These are phyloP conservation scores for Albophoma yamanashiensis DNA, from an alignment of 2,329 filamentous ascomycete genomes.

Conservation along the genomic window DNA sequence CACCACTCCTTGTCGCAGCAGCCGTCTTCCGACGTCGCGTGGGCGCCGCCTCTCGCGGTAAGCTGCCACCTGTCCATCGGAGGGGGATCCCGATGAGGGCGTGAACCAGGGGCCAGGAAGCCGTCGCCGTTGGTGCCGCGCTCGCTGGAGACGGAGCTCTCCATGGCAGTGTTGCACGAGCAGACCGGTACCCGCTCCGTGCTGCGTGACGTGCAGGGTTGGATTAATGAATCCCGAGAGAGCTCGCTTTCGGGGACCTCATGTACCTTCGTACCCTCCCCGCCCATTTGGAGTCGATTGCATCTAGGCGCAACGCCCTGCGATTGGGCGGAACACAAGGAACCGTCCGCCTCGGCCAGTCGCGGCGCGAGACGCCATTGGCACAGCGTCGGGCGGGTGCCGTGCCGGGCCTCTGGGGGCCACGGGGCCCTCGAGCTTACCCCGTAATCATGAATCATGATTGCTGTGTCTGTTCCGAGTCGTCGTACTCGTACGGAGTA, in stretches of 20 bases:
- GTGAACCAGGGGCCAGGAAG: neutral
- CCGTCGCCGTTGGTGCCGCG: neutral
- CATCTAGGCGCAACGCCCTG: neutral
- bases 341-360: neutral
- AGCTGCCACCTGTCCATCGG: neutral
- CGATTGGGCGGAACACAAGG: neutral
- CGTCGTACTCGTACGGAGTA: neutral
- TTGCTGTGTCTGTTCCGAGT: neutral
- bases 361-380: neutral
- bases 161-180: neutral
- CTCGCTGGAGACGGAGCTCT: neutral
- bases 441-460: neutral
- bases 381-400: neutral
- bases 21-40: neutral
- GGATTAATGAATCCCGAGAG: conserved; percentile 2
- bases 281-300: neutral
- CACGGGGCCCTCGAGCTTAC: too few relatives aligned
- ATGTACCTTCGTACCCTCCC: neutral
- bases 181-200: neutral
- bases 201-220: neutral
- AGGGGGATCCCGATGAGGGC: neutral
- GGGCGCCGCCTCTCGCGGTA: neutral
- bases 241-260: conserved; percentile 5
- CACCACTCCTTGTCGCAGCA: neutral
- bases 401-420: too few relatives aligned